These are phyloP conservation scores for Basidioascus undulatus DNA, from an alignment of 768 basidiomycete species.

Conservation along the genomic window DNA sequence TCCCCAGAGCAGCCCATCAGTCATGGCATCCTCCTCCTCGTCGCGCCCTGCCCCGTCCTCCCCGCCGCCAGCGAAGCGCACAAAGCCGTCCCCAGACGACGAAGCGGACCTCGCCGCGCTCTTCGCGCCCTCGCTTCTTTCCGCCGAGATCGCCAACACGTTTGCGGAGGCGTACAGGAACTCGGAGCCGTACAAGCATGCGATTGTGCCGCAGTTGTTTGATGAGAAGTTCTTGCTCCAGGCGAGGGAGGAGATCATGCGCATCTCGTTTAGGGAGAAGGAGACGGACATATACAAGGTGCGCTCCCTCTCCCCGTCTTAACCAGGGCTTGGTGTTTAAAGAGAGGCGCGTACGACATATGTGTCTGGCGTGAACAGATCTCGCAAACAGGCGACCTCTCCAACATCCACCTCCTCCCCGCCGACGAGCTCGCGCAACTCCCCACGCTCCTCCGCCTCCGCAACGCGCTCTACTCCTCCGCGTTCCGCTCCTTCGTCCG, in stretches of 20 bases:
- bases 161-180: conserved; percentile 30
- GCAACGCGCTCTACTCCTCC: conserved; percentile 72
- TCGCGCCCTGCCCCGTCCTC: too few relatives aligned
- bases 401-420: conserved; percentile 69
- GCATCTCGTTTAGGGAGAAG: conserved; percentile 70
- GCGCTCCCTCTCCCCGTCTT: not conserved
- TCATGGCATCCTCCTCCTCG: too few relatives aligned
- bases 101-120: too few relatives aligned
- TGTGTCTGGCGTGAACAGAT: conserved; percentile 32
- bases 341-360: too few relatives aligned
- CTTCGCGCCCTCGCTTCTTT: too few relatives aligned
- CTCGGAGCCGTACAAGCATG: conserved; percentile 57
- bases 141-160: too few relatives aligned
- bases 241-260: conserved; percentile 65
- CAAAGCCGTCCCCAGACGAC: too few relatives aligned
- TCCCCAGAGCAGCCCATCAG: too few relatives aligned
- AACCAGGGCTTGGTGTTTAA: not conserved
- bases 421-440: conserved; percentile 51
- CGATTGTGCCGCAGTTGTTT: conserved; percentile 55
- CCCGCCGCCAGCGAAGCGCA: too few relatives aligned
- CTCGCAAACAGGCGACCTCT: conserved; percentile 88
- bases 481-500: conserved; percentile 62
- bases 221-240: conserved; percentile 52
- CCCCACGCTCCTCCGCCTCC: conserved; percentile 52
- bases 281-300: conserved; percentile 98